Base-by-base conservation (phyloP, 371 early-diverging fungal species). In the Mucor plumbeus region DNA sequence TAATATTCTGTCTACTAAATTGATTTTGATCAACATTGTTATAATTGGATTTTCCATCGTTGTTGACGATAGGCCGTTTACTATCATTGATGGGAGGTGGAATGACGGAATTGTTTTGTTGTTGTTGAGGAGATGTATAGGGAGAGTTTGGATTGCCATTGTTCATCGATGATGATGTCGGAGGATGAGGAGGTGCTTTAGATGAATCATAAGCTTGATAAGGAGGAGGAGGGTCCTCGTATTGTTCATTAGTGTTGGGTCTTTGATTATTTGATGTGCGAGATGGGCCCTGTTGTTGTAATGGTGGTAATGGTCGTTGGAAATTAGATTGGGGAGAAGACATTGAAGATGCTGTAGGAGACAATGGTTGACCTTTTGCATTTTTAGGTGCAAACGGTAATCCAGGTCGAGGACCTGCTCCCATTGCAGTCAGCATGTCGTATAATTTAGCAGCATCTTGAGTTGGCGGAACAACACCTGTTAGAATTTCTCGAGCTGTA, bases 401-500 rank as follows among this genome's bases (percentile, higher is more conserved):
- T 11, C 71, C 71, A 17, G 66, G 71, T 57, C 66, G 21, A 58
- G 65, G 63, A 1, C 68, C 68, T 7, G 81, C 78, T n/a, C 81
- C 78, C 15, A 81, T 21, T 1, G 68, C 53, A 15, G 38, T 21
- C 43, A 81, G 65, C 4, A 70, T 70, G 7, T 76, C 59, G 44
- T 81, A 81, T 7, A 81, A 47, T 7, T 54, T 61, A 3, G 72
- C 64, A 1, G 81, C 81, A 13, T 60, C 57, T n/a, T 57, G 54
- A 5, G 78, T 72, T 17, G 71, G 69, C 13, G 73, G 59, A 5
- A 76, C 69, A 19, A 14, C 63, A 40, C 71, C 71, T 39, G 72
- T 75, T 44, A 81, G 58, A 19, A 81, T 76, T 10, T 81, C 79
- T 14, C 60, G 33, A 14, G 81, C 81, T n/a, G 61, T 39, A 26